Evolutionary conservation across 2,329 filamentous ascomycete genomes (phyloP), one percentile per base, ranked within the genome.

Genomic region (Fusarium sp.): DNA sequence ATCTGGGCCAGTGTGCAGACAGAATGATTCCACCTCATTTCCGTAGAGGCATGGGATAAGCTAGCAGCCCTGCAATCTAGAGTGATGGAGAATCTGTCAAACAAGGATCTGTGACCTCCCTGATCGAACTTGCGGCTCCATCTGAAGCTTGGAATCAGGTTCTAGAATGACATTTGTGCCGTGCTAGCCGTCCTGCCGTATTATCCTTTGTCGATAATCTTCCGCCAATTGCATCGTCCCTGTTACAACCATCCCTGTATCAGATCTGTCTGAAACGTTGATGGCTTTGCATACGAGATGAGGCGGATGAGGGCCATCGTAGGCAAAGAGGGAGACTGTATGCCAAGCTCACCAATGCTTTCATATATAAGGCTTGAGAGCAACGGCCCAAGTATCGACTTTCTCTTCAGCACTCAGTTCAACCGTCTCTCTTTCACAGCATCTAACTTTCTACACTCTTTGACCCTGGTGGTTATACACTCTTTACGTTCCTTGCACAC

Each of bases 391-490:
- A 25, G 4, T n/a, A 14, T 2, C 15, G 7, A 10, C 14, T 25
- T 8, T 2, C 6, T 6, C n/a, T 15, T 9, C 2, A 14, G 13
- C 46, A 47, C 15, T 21, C 17, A 59, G 56, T 59, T 41, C 42
- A 35, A 59, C 29, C 47, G 32, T 48, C 56, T 43, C 27, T 37
- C 36, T 58, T 59, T 53, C 21, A 39, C 27, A 59, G 23, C 33
- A 38, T 57, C 54, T 47, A 59, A 47, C 38, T 53, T 55, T 57
- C 35, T 64, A 61, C 51, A 55, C 42, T 62, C 61, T 33, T 59
- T 65, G 51, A 42, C 65, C 65, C 65, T 68, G 65, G 65, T 63
- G 65, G 65, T 68, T 68, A 53, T 54, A 51, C 60, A 59, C 55
- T 67, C 56, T 53, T 68, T 66, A 13, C 13, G 35, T 21, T 43